phyloP scores from a whole-genome alignment of 768 basidiomycete species.

The Mycena epipterygia region DNA sequence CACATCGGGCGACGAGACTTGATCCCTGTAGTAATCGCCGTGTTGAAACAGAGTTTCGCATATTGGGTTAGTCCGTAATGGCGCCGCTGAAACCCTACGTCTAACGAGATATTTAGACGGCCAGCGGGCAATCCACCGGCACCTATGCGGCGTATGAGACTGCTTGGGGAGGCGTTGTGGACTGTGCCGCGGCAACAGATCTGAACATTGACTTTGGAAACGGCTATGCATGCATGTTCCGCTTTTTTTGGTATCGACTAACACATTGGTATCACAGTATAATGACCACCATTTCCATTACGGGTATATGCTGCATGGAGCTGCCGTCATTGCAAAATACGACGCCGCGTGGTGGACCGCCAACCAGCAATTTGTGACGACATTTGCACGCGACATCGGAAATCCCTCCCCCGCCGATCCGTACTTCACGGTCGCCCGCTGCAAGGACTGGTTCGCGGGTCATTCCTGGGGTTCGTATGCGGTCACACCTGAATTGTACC shows the following conservation, averaged over 20 bases:
- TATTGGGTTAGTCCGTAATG: slow-evolving; percentile 41
- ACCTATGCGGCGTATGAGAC: slow-evolving; percentile 50
- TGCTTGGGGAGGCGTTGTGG: slow-evolving; percentile 52
- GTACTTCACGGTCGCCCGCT: slow-evolving; percentile 49
- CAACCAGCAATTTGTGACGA: slow-evolving; percentile 41
- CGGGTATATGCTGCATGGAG: slow-evolving; percentile 49
- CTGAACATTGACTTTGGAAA: slow-evolving; percentile 51
- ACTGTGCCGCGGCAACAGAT: slow-evolving; percentile 45
- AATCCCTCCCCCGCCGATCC: slow-evolving; percentile 49
- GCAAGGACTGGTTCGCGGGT: slow-evolving; percentile 53
- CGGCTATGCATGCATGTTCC: slow-evolving; percentile 37
- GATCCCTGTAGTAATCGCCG: slow-evolving; percentile 42
- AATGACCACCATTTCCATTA: slow-evolving; percentile 55
- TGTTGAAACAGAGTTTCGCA: slow-evolving; percentile 42
- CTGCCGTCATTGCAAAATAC: slow-evolving; percentile 50
- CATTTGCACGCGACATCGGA: slow-evolving; percentile 49
- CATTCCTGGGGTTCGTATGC: slow-evolving; percentile 53
- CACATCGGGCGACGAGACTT: slow-evolving; percentile 48
- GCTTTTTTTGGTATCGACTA: background rate
- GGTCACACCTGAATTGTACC: too few species aligned
- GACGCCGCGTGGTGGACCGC: slow-evolving; percentile 42
- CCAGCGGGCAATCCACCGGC: slow-evolving; percentile 24
- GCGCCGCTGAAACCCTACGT: background rate
- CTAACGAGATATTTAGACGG: background rate
- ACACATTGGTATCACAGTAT: slow-evolving; percentile 29